phyloP scores from a whole-genome alignment of 768 basidiomycete genomes.

The Inosperma sp. region DNA sequence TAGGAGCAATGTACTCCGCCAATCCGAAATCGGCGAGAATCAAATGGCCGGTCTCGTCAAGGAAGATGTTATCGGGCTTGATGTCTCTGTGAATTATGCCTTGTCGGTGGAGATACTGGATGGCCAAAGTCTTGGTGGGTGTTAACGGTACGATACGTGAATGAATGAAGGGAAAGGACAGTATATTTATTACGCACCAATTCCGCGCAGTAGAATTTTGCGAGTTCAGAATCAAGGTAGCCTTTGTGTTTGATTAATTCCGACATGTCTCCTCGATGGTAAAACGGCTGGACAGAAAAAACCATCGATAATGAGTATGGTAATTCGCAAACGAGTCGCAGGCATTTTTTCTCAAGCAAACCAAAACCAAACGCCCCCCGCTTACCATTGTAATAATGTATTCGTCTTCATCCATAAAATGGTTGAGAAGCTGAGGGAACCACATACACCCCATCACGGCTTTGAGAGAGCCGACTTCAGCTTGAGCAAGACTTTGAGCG shows the following conservation, averaged over 20 bases:
- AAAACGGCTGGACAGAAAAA: conserved; percentile 18
- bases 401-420: conserved; percentile 22
- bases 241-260: conserved; percentile 22
- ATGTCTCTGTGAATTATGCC: conserved; percentile 36
- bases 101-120: conserved; percentile 29
- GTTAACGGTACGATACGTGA: no score
- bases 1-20: conserved; percentile 27
- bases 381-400: conserved; percentile 25
- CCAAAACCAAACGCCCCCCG: not conserved
- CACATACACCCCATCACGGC: conserved; percentile 22
- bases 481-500: conserved; percentile 23
- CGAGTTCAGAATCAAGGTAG: conserved; percentile 21
- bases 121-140: conserved; percentile 27
- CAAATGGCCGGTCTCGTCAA: conserved; percentile 30
- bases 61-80: conserved; percentile 35
- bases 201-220: conserved; percentile 28
- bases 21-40: conserved; percentile 35
- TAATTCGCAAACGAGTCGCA: not conserved
- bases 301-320: not conserved
- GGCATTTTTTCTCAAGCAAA: no score
- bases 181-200: conserved; percentile 17
- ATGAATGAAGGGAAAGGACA: not conserved
- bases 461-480: conserved; percentile 21
- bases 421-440: conserved; percentile 24
- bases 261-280: conserved; percentile 23